A percentile compares a stretch with the other conserved stretches of the same genome.
Evolutionary conservation across 768 basidiomycete genomes (phyloP).

Genomic region (Exidia glandulosa): DNA sequence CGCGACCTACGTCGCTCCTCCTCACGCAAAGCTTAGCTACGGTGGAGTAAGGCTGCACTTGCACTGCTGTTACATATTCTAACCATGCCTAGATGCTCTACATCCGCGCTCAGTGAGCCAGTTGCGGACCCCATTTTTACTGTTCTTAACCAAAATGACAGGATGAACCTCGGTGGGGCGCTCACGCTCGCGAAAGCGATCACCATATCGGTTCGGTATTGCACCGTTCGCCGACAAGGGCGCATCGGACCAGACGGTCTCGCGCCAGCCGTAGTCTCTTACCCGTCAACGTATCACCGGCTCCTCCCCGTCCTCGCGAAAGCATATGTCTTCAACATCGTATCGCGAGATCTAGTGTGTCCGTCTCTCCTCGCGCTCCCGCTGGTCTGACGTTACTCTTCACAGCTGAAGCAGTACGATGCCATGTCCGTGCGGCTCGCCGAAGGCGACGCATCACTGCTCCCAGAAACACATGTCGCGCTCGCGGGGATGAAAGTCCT

Average conservation of each 20-base stretch:
- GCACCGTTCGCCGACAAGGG: slow-evolving; percentile 63
- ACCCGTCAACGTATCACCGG: slow-evolving; percentile 65
- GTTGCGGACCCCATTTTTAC: background rate
- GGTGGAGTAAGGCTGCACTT: slow-evolving; percentile 41
- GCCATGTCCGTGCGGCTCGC: slow-evolving; percentile 37
- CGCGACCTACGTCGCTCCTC: slow-evolving; percentile 52
- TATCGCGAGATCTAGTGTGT: slow-evolving; percentile 50
- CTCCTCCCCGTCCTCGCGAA: slow-evolving; percentile 59
- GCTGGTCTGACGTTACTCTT: background rate
- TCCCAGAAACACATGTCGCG: slow-evolving; percentile 64
- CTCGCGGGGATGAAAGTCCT: slow-evolving; percentile 61
- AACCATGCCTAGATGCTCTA: slow-evolving; percentile 48
- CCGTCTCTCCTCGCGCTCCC: background rate
- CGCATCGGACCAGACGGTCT: slow-evolving; percentile 36
- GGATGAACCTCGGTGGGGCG: slow-evolving; percentile 54
- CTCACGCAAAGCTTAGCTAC: slow-evolving; percentile 65
- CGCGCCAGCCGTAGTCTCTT: slow-evolving; percentile 57
- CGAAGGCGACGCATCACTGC: slow-evolving; percentile 44
- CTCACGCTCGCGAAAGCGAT: slow-evolving; percentile 52
- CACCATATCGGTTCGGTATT: slow-evolving; percentile 59
- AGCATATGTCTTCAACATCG: slow-evolving; percentile 55
- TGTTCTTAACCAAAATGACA: slow-evolving; percentile 12
- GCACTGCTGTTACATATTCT: background rate
- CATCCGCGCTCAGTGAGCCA: slow-evolving; percentile 49
- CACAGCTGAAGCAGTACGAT: slow-evolving; percentile 40